Conservation (phyloP, 2,329 filamentous ascomycete species). For the Penicillium hesseltinei region DNA sequence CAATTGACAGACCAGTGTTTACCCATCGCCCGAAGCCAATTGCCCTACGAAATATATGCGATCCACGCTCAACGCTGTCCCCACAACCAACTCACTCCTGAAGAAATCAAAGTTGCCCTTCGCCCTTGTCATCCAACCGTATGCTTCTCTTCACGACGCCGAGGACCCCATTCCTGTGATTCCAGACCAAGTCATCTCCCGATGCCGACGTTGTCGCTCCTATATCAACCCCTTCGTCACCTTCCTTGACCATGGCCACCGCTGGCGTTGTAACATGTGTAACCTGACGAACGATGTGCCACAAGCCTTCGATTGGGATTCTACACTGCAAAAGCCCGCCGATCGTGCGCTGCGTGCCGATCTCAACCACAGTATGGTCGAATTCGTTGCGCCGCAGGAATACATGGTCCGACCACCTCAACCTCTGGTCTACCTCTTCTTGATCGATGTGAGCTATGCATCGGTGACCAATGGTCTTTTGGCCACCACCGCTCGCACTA, state of each 20-base stretch:
- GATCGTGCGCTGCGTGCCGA: constrained; percentile 91
- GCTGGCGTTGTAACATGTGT: constrained; percentile 99
- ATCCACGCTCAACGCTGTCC: constrained; percentile 90
- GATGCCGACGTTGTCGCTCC: constrained; percentile 90
- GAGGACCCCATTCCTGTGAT: constrained; percentile 90
- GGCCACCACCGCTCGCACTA: constrained; percentile 88
- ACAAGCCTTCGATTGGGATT: constrained; percentile 99
- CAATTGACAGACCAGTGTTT: constrained; percentile 71
- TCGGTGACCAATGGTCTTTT: constrained; percentile 86
- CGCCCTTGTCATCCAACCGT: constrained; percentile 93
- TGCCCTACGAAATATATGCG: constrained; percentile 91
- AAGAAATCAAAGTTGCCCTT: constrained; percentile 98
- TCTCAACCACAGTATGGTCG: constrained; percentile 92
- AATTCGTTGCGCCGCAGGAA: constrained; percentile 96
- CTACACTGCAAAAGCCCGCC: constrained; percentile 81
- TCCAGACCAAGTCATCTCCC: constrained; percentile 94
- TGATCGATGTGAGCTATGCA: constrained; percentile 90
- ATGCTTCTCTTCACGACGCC: constrained; percentile 85
- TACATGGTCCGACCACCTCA: constrained; percentile 99
- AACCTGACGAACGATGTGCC: constrained; percentile 98
- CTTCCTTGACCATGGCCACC: constrained; percentile 93
- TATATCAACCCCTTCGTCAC: constrained; percentile 98
- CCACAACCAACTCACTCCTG: constrained; percentile 84
- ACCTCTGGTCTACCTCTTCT: constrained; percentile 90
- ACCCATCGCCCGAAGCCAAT: constrained; percentile 85